Percentiles rank a stretch among this genome's conserved stretches.
These are phyloP conservation scores for Ilex aquifolium DNA, from an alignment of 257 asterid genomes.

Conservation along the genomic window DNA sequence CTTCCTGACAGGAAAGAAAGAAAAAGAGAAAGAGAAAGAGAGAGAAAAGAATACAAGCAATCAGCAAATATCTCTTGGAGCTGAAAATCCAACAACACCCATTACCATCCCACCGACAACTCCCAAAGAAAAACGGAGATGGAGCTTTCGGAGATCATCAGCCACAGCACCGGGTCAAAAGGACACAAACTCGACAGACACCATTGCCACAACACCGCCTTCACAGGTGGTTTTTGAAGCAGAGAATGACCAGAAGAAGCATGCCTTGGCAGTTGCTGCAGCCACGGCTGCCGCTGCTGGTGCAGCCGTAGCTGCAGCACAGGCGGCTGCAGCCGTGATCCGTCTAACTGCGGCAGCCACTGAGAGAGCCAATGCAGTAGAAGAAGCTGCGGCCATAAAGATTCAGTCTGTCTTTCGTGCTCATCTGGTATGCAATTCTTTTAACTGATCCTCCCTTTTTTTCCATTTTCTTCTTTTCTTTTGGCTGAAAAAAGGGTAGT, in stretches of 20 bases:
- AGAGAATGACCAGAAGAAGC: slow-evolving; percentile 46
- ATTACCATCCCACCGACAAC: slow-evolving; percentile 46
- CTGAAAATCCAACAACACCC: slow-evolving; percentile 45
- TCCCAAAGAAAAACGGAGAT: slow-evolving; percentile 73
- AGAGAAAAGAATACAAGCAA: slow-evolving; percentile 8
- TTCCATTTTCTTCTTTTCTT: neutral
- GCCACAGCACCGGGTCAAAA: slow-evolving; percentile 46
- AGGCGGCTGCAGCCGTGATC: slow-evolving; percentile 70
- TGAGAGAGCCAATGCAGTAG: slow-evolving; percentile 19
- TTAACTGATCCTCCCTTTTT: neutral
- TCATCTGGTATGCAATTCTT: slow-evolving; percentile 48
- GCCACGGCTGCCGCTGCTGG: slow-evolving; percentile 75
- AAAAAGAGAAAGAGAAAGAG: slow-evolving; percentile 23
- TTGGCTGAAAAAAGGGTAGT: neutral
- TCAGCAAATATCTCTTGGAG: slow-evolving; percentile 8
- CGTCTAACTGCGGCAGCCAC: slow-evolving; percentile 41
- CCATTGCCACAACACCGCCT: slow-evolving; percentile 5
- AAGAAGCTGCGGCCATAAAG: slow-evolving; percentile 61
- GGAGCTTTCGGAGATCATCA: slow-evolving; percentile 96
- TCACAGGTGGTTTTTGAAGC: slow-evolving; percentile 13
- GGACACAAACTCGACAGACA: slow-evolving; percentile 25
- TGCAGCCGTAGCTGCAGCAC: slow-evolving; percentile 64
- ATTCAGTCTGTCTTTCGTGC: slow-evolving; percentile 76
- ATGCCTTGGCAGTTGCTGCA: slow-evolving; percentile 54
- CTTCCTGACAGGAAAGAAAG: slow-evolving; percentile 68